Conservation (phyloP, 2,329 filamentous ascomycete species). For the Hypoxylon sp. region DNA sequence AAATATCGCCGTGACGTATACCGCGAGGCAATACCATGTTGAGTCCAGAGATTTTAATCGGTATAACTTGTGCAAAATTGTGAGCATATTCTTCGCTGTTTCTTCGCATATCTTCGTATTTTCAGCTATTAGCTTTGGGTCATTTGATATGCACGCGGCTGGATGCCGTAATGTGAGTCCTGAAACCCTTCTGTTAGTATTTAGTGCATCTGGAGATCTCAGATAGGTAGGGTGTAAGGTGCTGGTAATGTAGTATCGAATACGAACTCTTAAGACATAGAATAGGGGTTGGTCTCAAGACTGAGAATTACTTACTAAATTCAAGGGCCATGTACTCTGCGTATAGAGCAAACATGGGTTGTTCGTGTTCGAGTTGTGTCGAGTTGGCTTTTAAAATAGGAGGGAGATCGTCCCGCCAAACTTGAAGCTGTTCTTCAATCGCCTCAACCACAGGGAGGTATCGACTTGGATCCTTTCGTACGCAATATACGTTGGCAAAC, state of each 20-base stretch:
- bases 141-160: slow-evolving; percentile 69
- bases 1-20: slow-evolving; percentile 81
- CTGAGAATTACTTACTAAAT: slow-evolving; percentile 58
- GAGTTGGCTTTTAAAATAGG: slow-evolving; percentile 67
- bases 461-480: slow-evolving; percentile 71
- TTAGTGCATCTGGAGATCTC: not conserved
- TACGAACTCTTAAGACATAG: not conserved
- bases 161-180: slow-evolving; percentile 72
- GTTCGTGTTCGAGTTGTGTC: slow-evolving; percentile 59
- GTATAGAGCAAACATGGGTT: slow-evolving; percentile 68
- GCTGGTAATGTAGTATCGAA: not conserved
- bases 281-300: not conserved
- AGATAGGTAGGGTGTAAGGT: not conserved
- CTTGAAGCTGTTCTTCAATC: slow-evolving; percentile 74
- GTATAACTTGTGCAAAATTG: slow-evolving; percentile 71
- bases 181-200: slow-evolving; percentile 19
- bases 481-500: slow-evolving; percentile 81
- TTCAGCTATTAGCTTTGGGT: slow-evolving; percentile 70
- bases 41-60: slow-evolving; percentile 79
- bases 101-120: slow-evolving; percentile 77
- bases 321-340: slow-evolving; percentile 69
- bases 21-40: slow-evolving; percentile 81
- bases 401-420: slow-evolving; percentile 76
- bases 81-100: slow-evolving; percentile 74
- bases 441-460: slow-evolving; percentile 75